These are phyloP conservation scores for Yarrowia sp. DNA, from an alignment of 805 yeast genomes.

Conservation along the genomic window DNA sequence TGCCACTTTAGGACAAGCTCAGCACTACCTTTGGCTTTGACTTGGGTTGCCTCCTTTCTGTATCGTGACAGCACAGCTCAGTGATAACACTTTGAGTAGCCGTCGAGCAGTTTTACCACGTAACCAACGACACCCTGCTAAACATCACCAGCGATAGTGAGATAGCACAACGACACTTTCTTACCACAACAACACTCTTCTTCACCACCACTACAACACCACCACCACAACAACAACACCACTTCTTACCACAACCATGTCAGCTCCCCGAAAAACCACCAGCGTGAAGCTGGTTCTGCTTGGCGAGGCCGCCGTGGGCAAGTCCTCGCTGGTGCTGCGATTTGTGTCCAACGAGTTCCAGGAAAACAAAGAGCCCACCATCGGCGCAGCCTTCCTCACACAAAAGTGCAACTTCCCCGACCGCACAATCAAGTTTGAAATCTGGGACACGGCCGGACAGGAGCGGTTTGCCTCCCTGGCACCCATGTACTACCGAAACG, in stretches of 20 bases:
- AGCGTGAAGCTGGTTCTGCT: slow-evolving; percentile 87
- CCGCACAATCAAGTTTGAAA: slow-evolving; percentile 78
- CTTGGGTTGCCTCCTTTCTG: slow-evolving; percentile 38
- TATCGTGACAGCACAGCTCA: slow-evolving; percentile 37
- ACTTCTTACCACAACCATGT: background rate
- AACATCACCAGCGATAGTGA: no score
- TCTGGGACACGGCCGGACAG: slow-evolving; percentile 94
- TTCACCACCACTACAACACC: background rate
- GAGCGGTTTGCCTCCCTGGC: slow-evolving; percentile 95
- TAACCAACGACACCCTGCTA: background rate
- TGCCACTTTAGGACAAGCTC: slow-evolving; percentile 38
- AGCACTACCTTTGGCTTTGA: slow-evolving; percentile 27
- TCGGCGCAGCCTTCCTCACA: slow-evolving; percentile 96
- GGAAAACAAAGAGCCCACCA: slow-evolving; percentile 96
- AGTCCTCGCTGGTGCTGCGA: slow-evolving; percentile 87
- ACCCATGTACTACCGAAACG: slow-evolving; percentile 96
- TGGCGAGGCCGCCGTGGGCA: slow-evolving; percentile 99
- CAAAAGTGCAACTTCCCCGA: slow-evolving; percentile 90
- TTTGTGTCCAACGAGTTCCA: slow-evolving; percentile 96
- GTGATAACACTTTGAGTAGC: no score
- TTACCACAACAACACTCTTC: background rate
- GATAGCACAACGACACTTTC: background rate
- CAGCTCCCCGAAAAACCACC: slow-evolving; percentile 52
- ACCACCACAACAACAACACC: background rate
- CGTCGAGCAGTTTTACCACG: background rate